These are phyloP conservation scores for Kentomonas sorsogonicus DNA, from an alignment of 208 protist genomes.

Conservation along the genomic window DNA sequence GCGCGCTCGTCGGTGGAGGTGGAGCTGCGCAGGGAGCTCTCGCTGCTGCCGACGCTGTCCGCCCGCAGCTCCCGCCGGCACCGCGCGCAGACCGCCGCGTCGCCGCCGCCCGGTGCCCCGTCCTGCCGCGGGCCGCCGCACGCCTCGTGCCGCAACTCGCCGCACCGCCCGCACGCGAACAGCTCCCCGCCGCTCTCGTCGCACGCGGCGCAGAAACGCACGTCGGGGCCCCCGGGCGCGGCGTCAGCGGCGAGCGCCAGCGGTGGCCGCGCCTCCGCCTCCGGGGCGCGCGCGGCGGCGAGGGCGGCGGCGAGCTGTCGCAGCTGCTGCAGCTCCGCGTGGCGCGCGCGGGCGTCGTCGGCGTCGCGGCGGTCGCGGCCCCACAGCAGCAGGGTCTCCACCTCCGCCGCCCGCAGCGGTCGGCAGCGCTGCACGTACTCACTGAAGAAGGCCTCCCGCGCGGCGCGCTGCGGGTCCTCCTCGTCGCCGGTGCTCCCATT, in stretches of 20 bases:
- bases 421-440: background rate
- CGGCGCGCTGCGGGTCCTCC: no score
- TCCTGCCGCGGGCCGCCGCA: slow-evolving; percentile 65
- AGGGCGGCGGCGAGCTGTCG: no score
- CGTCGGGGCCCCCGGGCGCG: background rate
- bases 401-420: background rate
- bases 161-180: slow-evolving; percentile 48
- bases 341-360: background rate
- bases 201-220: slow-evolving; percentile 18
- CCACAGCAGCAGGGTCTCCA: background rate
- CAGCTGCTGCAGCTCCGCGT: background rate
- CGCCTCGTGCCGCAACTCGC: slow-evolving; percentile 57
- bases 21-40: slow-evolving; percentile 45
- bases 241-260: background rate
- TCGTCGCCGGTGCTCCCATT: no score
- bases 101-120: slow-evolving; percentile 1
- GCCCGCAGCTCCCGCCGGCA: slow-evolving; percentile 24
- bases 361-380: background rate
- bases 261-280: no score
- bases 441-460: background rate
- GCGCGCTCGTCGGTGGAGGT: slow-evolving; percentile 67
- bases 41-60: slow-evolving; percentile 8
- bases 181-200: slow-evolving; percentile 49
- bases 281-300: background rate
- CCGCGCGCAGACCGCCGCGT: slow-evolving; percentile 21